Base-by-base conservation (phyloP, 2,329 filamentous ascomycete genomes). In the Arachnopeziza araneosa region DNA sequence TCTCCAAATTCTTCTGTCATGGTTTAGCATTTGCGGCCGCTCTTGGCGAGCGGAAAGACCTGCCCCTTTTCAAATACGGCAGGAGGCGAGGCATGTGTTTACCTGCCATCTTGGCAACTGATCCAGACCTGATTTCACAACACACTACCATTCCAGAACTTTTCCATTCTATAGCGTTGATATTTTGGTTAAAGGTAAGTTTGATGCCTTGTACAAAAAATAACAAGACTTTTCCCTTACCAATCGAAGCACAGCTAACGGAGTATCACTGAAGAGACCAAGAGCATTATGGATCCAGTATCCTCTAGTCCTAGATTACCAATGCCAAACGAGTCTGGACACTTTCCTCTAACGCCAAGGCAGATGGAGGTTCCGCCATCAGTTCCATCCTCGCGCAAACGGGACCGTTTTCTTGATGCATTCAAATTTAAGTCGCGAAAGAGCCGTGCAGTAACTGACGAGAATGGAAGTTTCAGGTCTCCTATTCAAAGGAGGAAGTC, bases 271-370 rank as follows among this genome's bases (percentile, higher is more conserved):
- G 4, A 44, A 50, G 57, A 52, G 58, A 32, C 21, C 54, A 58
- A 19, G 54, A 58, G 52, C 53, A 62, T 21, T 62, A 64, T 64
- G 62, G 57, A 57, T 64, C 24, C 63, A 65, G 48, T 58, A 66
- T 64, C 56, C 54, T 52, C 63, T 65, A 66, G 59, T 49, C 56
- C 57, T 7, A 54, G 51, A 22, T 23, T 58, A 53, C 24, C 32
- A 6, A 51, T 60, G 36, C 12, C 36, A 44, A 19, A 44, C 52
- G 64, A 61, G 12, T 60, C 63, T 49, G 60, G 60, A 9, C 24
- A 48, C n/a, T 50, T 14, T 44, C 61, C 63, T 57, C 57, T 50
- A 24, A 67, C 60, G 24, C 62, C 36, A 44, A 44, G 10, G 17
- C 36, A n/a, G 24, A 59, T 32, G 9, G 57, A 59, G 26, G 50